These are phyloP conservation scores for Pseudomonodictys pantanalensis DNA, from an alignment of 495 filamentous ascomycete species.

Conservation along the genomic window DNA sequence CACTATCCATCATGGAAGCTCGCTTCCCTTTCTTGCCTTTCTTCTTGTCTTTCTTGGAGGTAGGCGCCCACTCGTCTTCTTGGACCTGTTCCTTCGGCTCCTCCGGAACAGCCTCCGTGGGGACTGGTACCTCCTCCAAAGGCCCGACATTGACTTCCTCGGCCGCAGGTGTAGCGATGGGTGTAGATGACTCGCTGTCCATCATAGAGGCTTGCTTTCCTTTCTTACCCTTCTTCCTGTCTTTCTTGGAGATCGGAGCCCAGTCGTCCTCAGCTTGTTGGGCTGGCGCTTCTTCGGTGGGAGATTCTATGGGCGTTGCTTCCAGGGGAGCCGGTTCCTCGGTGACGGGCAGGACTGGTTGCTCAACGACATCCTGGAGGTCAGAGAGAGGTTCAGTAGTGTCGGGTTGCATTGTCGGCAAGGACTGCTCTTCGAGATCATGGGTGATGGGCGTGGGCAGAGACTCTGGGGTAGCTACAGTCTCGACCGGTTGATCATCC, in stretches of 20 bases:
- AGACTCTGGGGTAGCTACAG: no score
- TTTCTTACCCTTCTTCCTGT: slow-evolving; percentile 24
- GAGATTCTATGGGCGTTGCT: no score
- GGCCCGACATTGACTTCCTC: not conserved
- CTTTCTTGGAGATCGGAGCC: not conserved
- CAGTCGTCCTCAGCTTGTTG: slow-evolving; percentile 1
- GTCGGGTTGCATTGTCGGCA: no score
- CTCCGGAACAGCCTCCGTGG: not conserved
- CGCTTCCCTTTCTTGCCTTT: slow-evolving; percentile 18
- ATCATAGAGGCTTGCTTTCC: slow-evolving; percentile 5
- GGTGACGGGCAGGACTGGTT: no score
- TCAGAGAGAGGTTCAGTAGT: no score
- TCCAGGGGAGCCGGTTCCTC: not conserved
- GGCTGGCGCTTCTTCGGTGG: not conserved
- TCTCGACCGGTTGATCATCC: no score
- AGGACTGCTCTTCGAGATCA: no score
- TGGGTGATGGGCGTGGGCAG: no score
- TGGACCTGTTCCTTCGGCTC: not conserved
- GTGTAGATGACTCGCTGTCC: not conserved
- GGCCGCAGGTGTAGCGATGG: not conserved
- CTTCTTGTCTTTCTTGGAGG: slow-evolving; percentile 23
- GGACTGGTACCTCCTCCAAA: not conserved
- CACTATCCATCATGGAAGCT: not conserved
- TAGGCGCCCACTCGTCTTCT: not conserved
- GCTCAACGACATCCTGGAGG: no score